These are phyloP conservation scores for Chalara sp. DNA, from an alignment of 2,329 filamentous ascomycete species.

Conservation along the genomic window DNA sequence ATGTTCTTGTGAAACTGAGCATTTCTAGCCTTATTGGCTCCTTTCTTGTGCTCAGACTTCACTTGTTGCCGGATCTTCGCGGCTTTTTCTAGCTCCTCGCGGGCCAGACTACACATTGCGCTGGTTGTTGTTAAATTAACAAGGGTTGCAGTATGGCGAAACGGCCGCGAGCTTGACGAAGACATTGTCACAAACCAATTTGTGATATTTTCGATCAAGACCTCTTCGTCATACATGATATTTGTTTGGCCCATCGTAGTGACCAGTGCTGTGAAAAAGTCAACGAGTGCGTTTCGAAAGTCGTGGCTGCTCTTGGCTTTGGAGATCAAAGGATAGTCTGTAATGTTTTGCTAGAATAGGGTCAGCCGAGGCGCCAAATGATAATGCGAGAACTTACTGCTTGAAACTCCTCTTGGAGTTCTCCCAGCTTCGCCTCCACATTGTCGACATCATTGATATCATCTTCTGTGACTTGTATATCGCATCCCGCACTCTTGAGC, in stretches of 20 bases:
- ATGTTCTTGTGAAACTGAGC: slow-evolving; percentile 67
- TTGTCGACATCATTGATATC: slow-evolving; percentile 90
- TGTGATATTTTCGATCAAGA: slow-evolving; percentile 79
- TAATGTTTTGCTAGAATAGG: slow-evolving; percentile 56
- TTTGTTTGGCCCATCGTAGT: slow-evolving; percentile 76
- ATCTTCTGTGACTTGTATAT: slow-evolving; percentile 68
- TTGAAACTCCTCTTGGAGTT: slow-evolving; percentile 85
- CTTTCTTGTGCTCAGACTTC: slow-evolving; percentile 66
- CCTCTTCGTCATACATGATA: slow-evolving; percentile 62
- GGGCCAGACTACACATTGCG: slow-evolving; percentile 67
- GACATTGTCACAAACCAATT: slow-evolving; percentile 90
- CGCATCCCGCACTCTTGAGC: slow-evolving; percentile 69
- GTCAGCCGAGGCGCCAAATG: not conserved
- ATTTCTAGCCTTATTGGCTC: slow-evolving; percentile 72
- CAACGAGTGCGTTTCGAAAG: slow-evolving; percentile 71
- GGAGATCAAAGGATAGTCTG: slow-evolving; percentile 87
- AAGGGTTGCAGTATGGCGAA: slow-evolving; percentile 88
- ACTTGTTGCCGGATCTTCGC: slow-evolving; percentile 73
- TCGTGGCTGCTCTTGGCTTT: slow-evolving; percentile 68
- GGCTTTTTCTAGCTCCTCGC: slow-evolving; percentile 62
- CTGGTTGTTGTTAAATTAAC: slow-evolving; percentile 75
- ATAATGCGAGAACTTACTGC: slow-evolving; percentile 44
- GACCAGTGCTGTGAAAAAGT: slow-evolving; percentile 74
- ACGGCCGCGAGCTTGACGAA: slow-evolving; percentile 77
- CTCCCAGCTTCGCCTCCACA: slow-evolving; percentile 66